Evolutionary conservation across 2,329 filamentous ascomycete species (phyloP), one percentile per base, ranked within the genome.

Genomic region (Diaporthe batatas): DNA sequence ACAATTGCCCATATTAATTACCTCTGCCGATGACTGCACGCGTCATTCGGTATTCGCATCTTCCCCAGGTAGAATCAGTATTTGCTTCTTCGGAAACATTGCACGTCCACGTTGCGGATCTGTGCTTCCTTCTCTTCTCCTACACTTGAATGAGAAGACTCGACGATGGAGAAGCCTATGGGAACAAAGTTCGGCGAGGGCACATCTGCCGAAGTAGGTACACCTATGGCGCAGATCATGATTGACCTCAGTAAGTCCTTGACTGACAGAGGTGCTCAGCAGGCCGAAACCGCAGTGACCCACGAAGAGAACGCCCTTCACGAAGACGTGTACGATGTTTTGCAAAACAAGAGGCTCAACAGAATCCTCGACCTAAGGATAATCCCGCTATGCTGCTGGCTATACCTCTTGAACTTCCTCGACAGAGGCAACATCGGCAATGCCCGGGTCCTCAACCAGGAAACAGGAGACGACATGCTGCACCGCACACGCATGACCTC

Each of bases 381-480:
- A 23, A 70, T 80, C 29, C 77, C 68, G 34, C 77, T 42, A 51
- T 79, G 39, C 75, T 79, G 51, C 71, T 75, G 36, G 49, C 73
- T 80, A 2, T 80, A 79, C 70, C 76, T 77, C 23, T 51, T 79
- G 7, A 77, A 78, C 12, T 77, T 77, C 64, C 74, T 80, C 18
- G 79, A 79, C 55, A 72, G 77, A 6, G 75, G 74, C 51, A 79
- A 81, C 68, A 80, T 81, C 18, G 78, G 77, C 51, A 81, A 83
- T 72, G 78, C 79, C 32, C 74, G 77, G 69, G 76, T 81, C 71
- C 75, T 77, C 77, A 76, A 80, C 75, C 64, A 83, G 49, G 75
- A 79, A 8, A 76, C 76, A n/a, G 78, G 81, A 32, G 77, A 83
- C 21, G 57, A 75, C 16, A 79, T 77, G 58, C 71, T 76, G 72